Conservation (phyloP, 2,329 filamentous ascomycete genomes). For the Raffaelea ambrosiae region DNA sequence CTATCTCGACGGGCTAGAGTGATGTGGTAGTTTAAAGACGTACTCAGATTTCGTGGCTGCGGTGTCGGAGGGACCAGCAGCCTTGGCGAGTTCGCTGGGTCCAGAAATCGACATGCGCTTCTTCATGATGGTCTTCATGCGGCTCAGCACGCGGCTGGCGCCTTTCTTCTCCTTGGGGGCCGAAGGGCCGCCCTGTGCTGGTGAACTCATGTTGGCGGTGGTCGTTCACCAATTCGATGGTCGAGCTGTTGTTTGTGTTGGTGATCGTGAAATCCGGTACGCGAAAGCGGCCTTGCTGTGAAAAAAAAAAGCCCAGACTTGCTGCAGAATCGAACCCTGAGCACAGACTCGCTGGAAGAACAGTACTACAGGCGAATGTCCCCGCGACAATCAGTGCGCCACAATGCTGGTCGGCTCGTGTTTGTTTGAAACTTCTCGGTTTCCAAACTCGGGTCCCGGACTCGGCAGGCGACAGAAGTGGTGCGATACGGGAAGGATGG, state of each 20-base stretch:
- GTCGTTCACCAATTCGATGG: too few relatives aligned
- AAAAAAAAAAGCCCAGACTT: too few relatives aligned
- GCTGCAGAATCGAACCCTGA: too few relatives aligned
- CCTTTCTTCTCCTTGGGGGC: slow-evolving; percentile 35
- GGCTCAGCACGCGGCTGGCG: slow-evolving; percentile 36
- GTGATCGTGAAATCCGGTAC: too few relatives aligned
- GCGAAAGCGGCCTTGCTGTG: too few relatives aligned
- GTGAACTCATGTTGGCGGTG: slow-evolving; percentile 31
- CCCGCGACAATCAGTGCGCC: slow-evolving; percentile 2
- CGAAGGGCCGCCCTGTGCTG: slow-evolving; percentile 27
- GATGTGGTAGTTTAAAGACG: too few relatives aligned
- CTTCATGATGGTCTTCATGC: slow-evolving; percentile 42
- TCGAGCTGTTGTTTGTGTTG: too few relatives aligned
- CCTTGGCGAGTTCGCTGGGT: slow-evolving; percentile 1
- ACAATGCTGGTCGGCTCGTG: slow-evolving; percentile 2
- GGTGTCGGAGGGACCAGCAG: slow-evolving; percentile 6
- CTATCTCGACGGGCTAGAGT: too few relatives aligned
- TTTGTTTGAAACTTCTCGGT: neutral
- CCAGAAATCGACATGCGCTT: slow-evolving; percentile 18
- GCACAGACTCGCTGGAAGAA: neutral
- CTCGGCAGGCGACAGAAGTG: too few relatives aligned
- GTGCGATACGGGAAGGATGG: neutral
- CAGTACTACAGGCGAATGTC: neutral
- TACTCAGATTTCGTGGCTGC: slow-evolving; percentile 10
- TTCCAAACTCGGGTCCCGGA: too few relatives aligned